Conservation (phyloP, 2,329 filamentous ascomycete species). For the Incumbomyces delicatus region DNA sequence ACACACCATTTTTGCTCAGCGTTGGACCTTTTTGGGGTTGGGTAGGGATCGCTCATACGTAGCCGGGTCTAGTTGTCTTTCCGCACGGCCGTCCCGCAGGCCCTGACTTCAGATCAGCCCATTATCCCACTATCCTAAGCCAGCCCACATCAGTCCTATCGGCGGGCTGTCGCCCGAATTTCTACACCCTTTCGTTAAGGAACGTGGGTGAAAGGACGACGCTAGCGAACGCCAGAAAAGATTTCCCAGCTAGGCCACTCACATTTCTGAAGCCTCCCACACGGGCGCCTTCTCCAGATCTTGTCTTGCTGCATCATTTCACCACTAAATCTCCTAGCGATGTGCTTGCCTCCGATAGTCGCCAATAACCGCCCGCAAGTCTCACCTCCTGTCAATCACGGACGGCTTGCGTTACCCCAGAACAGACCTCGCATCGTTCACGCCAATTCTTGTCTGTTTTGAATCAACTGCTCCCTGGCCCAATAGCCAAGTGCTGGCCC, state of each 20-base stretch:
- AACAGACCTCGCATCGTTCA: neutral
- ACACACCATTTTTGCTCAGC: too few relatives aligned
- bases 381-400: neutral
- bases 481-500: too few relatives aligned
- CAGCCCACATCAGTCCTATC: too few relatives aligned
- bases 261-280: neutral
- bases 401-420: slow-evolving; percentile 3
- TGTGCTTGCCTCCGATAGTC: neutral
- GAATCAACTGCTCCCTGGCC: neutral
- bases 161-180: too few relatives aligned
- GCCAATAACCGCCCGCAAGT: neutral
- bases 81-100: neutral
- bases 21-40: too few relatives aligned
- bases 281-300: neutral
- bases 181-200: slow-evolving; percentile 2
- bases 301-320: slow-evolving; percentile 3
- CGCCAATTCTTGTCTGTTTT: neutral
- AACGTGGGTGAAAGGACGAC: slow-evolving; percentile 1
- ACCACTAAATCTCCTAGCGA: neutral
- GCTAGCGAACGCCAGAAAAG: slow-evolving; percentile 5
- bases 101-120: neutral
- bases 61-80: neutral
- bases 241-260: slow-evolving; percentile 1
- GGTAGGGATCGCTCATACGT: too few relatives aligned
- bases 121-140: too few relatives aligned